Evolutionary conservation across 768 basidiomycete species (phyloP), one percentile per base, ranked within the genome.

Genomic region (Calocybe indica): DNA sequence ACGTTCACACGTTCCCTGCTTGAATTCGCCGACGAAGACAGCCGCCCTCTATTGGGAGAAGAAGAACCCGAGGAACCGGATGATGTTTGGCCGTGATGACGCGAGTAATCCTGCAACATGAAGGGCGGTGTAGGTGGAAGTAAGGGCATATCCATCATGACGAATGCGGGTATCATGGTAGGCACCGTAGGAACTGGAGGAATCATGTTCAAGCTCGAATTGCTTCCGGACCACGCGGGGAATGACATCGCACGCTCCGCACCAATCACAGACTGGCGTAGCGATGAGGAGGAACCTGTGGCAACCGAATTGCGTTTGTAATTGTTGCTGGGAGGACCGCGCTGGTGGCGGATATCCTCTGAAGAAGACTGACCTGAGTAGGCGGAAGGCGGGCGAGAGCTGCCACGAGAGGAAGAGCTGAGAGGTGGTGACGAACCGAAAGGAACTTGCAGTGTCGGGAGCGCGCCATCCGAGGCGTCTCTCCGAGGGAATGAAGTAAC

Each of bases 61-160:
- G 30, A 31, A 3, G 67, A 63, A 9, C 62, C 61, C 1, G 71
- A 64, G 4, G 61, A 55, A 7, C 62, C 60, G 14, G 66, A 64
- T 3, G 70, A 70, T 55, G 52, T 63, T 58, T 36, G 68, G 66
- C 42, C 54, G 22, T 47, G 45, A 31, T 54, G 53, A 31, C 61
- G 64, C 30, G 78, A 72, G 48, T 72, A 79, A 48, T 79, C 74
- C 46, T 79, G 78, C 67, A 84, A 74, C 82, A 87, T 86, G 63
- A 88, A 88, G 9, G 86, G 84, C 15, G 86, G 77, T 1, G 80
- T 73, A 5, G 86, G 86, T 7, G 86, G 86, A 30, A 88, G 71
- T 7, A 88, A 67, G 6, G 85, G 83, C 75, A 79, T 78, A 53
- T 86, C 82, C 64, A 80, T 66, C 46, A 73, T 64, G 48, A 69